A percentile compares a stretch with the other conserved stretches of the same genome.
These are phyloP conservation scores for Phialophora verrucosa DNA, from an alignment of 2,329 filamentous ascomycete genomes.

Conservation along the genomic window DNA sequence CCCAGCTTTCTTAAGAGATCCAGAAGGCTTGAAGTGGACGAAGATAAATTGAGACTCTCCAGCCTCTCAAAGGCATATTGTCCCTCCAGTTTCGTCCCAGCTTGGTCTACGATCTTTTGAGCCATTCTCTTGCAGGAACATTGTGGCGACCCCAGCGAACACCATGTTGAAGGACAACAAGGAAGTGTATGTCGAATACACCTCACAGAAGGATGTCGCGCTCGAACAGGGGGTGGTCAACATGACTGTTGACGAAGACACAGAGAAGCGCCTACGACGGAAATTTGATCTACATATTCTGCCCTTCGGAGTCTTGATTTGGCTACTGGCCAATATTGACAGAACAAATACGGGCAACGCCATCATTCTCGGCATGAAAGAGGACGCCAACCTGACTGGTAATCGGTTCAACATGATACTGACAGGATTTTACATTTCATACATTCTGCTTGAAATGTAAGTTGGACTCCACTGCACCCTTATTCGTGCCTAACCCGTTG, in stretches of 20 bases:
- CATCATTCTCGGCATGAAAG: slow-evolving; percentile 66
- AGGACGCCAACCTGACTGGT: slow-evolving; percentile 55
- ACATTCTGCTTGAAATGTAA: slow-evolving; percentile 66
- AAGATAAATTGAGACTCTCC: no score
- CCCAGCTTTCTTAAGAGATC: no score
- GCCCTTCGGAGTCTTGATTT: slow-evolving; percentile 47
- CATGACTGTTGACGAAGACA: slow-evolving; percentile 3
- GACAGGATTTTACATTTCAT: slow-evolving; percentile 66
- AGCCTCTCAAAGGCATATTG: no score
- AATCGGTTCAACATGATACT: slow-evolving; percentile 53
- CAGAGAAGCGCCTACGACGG: slow-evolving; percentile 40
- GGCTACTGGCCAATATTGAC: slow-evolving; percentile 55
- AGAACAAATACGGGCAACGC: slow-evolving; percentile 79
- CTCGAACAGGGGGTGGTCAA: neutral
- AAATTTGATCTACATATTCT: slow-evolving; percentile 50
- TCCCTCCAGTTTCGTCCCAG: no score
- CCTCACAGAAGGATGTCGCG: slow-evolving; percentile 4
- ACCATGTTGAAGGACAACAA: slow-evolving; percentile 9
- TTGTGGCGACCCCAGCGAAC: neutral
- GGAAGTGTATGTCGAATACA: slow-evolving; percentile 1
- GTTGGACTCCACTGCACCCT: neutral
- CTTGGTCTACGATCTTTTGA: no score
- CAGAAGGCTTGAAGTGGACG: no score
- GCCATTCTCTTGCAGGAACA: neutral
- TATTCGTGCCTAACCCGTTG: neutral